A percentile compares a stretch with the other conserved stretches of the same genome.
Conservation (phyloP, 257 asterid genomes). For the Prunella vulgaris region DNA sequence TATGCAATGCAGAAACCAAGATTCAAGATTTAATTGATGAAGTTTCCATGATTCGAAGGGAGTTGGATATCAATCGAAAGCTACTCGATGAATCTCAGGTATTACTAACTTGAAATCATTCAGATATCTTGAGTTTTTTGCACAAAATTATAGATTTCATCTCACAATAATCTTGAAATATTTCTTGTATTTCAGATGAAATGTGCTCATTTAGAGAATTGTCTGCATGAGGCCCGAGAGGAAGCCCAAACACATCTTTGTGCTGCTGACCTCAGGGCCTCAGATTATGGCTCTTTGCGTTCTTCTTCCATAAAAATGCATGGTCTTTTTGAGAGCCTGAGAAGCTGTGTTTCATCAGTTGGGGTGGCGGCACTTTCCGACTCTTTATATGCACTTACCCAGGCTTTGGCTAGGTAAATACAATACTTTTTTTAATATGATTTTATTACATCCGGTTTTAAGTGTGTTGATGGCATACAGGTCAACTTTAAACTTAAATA, state of each 20-base stretch:
- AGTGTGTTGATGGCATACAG: neutral
- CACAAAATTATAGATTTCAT: neutral
- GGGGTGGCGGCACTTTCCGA: constrained; percentile 50
- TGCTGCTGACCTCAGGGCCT: constrained; percentile 74
- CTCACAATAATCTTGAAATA: neutral
- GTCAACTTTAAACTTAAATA: neutral
- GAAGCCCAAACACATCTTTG: constrained; percentile 88
- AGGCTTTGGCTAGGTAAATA: constrained; percentile 61
- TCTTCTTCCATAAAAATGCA: constrained; percentile 70
- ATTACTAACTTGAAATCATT: constrained; percentile 17
- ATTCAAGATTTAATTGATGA: constrained; percentile 49
- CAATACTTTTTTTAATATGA: neutral
- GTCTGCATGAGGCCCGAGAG: constrained; percentile 85
- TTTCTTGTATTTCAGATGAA: constrained; percentile 59
- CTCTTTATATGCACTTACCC: constrained; percentile 58
- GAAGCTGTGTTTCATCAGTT: constrained; percentile 55
- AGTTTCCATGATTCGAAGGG: constrained; percentile 50
- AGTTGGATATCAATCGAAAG: constrained; percentile 59
- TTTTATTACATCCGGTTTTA: neutral
- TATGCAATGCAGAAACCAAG: constrained; percentile 54
- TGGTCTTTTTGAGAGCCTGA: constrained; percentile 71
- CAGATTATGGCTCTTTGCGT: constrained; percentile 63
- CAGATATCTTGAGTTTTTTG: neutral
- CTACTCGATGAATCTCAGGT: constrained; percentile 97
- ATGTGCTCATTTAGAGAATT: constrained; percentile 82